phyloP scores from a whole-genome alignment of 2,329 filamentous ascomycete species.

The Fusarium sp. region DNA sequence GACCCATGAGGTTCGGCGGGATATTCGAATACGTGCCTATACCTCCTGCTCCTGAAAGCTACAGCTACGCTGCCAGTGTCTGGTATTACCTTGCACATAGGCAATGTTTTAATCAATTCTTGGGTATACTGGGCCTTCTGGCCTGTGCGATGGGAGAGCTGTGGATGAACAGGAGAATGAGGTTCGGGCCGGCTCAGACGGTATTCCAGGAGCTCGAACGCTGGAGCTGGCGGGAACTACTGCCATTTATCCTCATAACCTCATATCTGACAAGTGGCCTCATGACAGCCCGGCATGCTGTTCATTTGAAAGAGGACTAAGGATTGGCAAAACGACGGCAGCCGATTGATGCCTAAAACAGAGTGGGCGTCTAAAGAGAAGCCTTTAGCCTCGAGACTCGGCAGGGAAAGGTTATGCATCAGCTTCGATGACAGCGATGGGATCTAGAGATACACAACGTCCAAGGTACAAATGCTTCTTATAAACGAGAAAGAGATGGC shows the following conservation, averaged over 20 bases:
- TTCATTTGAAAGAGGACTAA: neutral
- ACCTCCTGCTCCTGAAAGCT: neutral
- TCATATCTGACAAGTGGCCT: neutral
- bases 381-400: neutral
- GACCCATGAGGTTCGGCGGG: neutral
- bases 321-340: neutral
- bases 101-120: slow-evolving; percentile 4
- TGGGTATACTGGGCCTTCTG: neutral
- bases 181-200: neutral
- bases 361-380: neutral
- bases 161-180: neutral
- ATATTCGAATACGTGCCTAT: neutral
- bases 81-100: slow-evolving; percentile 8
- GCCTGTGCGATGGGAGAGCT: neutral
- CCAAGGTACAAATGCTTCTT: neutral
- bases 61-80: neutral
- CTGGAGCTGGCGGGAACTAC: neutral
- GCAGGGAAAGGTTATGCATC: neutral
- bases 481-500: neutral
- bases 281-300: neutral
- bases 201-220: neutral
- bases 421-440: neutral
- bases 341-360: neutral
- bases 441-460: neutral
- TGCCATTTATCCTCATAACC: neutral